Evolutionary conservation across 2,329 filamentous ascomycete species (phyloP).

Genomic region (Penicillium sp.): DNA sequence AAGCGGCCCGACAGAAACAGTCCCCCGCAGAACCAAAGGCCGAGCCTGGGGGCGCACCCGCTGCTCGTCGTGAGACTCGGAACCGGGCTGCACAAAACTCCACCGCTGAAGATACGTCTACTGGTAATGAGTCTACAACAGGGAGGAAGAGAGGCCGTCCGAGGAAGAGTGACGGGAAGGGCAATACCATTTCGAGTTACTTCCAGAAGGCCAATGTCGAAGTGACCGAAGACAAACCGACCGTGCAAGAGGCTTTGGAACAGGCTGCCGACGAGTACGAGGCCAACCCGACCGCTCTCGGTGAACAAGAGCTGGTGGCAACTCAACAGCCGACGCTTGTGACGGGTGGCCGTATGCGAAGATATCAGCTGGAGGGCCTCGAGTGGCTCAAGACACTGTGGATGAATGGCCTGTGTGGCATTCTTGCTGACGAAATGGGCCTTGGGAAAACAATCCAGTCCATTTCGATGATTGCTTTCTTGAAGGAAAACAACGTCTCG

Average conservation of each 20-base stretch:
- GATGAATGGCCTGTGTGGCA: slow-evolving; percentile 89
- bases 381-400: slow-evolving; percentile 85
- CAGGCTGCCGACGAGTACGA: slow-evolving; percentile 59
- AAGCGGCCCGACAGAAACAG: slow-evolving; percentile 34
- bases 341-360: slow-evolving; percentile 83
- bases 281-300: slow-evolving; percentile 59
- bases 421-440: slow-evolving; percentile 92
- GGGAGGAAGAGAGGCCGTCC: slow-evolving; percentile 22
- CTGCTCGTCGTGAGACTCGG: slow-evolving; percentile 33
- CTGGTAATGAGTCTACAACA: slow-evolving; percentile 15
- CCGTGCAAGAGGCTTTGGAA: slow-evolving; percentile 57
- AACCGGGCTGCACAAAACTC: slow-evolving; percentile 24
- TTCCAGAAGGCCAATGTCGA: slow-evolving; percentile 60
- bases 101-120: slow-evolving; percentile 16
- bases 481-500: slow-evolving; percentile 82
- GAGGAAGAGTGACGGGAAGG: slow-evolving; percentile 17
- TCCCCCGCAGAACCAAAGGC: slow-evolving; percentile 26
- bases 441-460: slow-evolving; percentile 90
- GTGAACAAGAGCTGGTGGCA: slow-evolving; percentile 69
- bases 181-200: slow-evolving; percentile 56
- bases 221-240: slow-evolving; percentile 52
- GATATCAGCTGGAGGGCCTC: slow-evolving; percentile 89
- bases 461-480: slow-evolving; percentile 79
- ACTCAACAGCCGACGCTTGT: slow-evolving; percentile 83
- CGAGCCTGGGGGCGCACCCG: slow-evolving; percentile 18